phyloP scores from a whole-genome alignment of 1,284 basidiomycete species.

The Ceratobasidium sp. region DNA sequence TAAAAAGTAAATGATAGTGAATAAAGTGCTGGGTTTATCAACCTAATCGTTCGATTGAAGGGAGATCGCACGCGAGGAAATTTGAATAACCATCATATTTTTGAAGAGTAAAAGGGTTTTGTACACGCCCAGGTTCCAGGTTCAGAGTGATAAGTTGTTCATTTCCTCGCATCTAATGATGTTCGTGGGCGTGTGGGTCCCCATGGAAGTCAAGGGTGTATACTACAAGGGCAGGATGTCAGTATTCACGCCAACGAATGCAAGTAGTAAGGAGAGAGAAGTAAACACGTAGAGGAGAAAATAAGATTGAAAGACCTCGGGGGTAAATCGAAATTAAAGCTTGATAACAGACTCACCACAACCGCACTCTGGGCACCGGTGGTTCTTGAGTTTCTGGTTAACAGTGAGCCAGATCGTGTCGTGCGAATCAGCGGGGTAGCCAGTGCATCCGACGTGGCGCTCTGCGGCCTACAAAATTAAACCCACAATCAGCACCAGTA shows the following conservation, averaged over 20 bases:
- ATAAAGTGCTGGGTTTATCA: background rate
- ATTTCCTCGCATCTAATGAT: conserved; percentile 47
- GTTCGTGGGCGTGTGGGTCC: conserved; percentile 50
- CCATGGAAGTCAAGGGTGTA: conserved; percentile 53
- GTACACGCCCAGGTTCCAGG: conserved; percentile 22
- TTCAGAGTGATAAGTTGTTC: background rate
- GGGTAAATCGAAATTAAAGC: conserved; percentile 4
- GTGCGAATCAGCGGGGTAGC: conserved; percentile 90
- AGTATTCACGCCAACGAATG: background rate
- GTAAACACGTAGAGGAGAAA: background rate
- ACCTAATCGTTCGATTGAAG: background rate
- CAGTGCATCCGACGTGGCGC: conserved; percentile 91
- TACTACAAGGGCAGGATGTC: conserved; percentile 43
- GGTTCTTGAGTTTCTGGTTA: conserved; percentile 69
- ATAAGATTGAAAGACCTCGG: background rate
- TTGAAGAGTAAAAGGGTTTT: conserved; percentile 18
- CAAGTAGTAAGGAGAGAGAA: background rate
- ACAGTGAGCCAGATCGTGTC: conserved; percentile 86
- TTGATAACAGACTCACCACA: conserved; percentile 66
- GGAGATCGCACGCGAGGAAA: conserved; percentile 22
- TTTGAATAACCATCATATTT: conserved; percentile 31
- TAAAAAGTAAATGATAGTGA: conserved; percentile 12
- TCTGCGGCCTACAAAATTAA: conserved; percentile 68
- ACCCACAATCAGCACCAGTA: conserved; percentile 14
- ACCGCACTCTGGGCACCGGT: conserved; percentile 91